Conservation (phyloP, 345 rosid species). For the Leavenworthia alabamica region DNA sequence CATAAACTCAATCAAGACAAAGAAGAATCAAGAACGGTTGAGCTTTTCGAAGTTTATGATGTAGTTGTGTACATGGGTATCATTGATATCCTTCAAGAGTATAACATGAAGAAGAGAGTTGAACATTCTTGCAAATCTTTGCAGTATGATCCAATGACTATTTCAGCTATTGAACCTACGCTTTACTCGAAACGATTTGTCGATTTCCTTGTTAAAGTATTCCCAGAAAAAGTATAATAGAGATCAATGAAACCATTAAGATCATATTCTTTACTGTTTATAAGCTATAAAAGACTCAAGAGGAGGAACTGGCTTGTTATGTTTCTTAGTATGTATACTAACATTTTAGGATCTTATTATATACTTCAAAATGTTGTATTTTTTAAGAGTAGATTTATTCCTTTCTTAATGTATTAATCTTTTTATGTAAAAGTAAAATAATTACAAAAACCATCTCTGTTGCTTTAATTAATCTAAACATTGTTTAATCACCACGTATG, state of each 20-base stretch:
- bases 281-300: slow-evolving; percentile 10
- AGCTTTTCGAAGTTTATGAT: slow-evolving; percentile 75
- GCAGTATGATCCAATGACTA: slow-evolving; percentile 48
- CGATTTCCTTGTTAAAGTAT: slow-evolving; percentile 63
- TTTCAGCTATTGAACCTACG: slow-evolving; percentile 70
- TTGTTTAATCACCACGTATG: no score
- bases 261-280: slow-evolving; percentile 18
- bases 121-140: slow-evolving; percentile 69
- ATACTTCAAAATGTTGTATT: slow-evolving; percentile 9
- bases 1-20: slow-evolving; percentile 43
- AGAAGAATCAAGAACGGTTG: slow-evolving; percentile 45
- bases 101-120: slow-evolving; percentile 63
- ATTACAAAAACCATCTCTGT: no score
- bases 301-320: slow-evolving; percentile 17
- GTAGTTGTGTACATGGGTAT: slow-evolving; percentile 94
- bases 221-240: slow-evolving; percentile 42
- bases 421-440: no score
- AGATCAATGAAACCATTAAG: slow-evolving; percentile 2
- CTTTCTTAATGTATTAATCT: background rate
- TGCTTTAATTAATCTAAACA: no score
- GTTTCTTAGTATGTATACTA: slow-evolving; percentile 19
- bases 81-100: slow-evolving; percentile 81
- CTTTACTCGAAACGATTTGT: slow-evolving; percentile 67
- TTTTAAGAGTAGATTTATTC: slow-evolving; percentile 7
- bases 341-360: slow-evolving; percentile 27